Evolutionary conservation across 108 stramenopile species (phyloP).

Genomic region (Cyclotella cryptica): DNA sequence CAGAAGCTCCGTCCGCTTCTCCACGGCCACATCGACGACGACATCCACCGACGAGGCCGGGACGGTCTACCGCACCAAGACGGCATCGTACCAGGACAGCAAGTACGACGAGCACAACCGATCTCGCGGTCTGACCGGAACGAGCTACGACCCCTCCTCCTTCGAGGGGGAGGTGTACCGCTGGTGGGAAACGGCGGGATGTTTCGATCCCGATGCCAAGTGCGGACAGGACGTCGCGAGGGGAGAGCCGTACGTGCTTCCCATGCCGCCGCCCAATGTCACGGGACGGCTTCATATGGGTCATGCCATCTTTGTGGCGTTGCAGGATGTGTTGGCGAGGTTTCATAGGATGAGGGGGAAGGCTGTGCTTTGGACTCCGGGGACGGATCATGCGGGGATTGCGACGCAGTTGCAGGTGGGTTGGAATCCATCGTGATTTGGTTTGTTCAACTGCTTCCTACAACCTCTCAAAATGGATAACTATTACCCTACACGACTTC

Average conservation of each 20-base stretch:
- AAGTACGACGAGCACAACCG: conserved; percentile 26
- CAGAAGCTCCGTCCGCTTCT: neutral
- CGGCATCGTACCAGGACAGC: conserved; percentile 5
- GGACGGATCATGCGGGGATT: conserved; percentile 99
- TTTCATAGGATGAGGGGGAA: conserved; percentile 98
- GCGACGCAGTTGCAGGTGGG: conserved; percentile 95
- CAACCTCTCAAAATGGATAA: neutral
- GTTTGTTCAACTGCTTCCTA: neutral
- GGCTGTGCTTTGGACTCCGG: conserved; percentile 95
- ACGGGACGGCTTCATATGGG: conserved; percentile 99
- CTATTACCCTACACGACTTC: too few species aligned
- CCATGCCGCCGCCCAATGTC: conserved; percentile 99
- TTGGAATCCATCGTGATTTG: neutral
- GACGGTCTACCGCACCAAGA: conserved; percentile 18
- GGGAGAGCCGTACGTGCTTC: conserved; percentile 80
- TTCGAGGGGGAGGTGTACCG: conserved; percentile 80
- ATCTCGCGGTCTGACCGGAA: conserved; percentile 8
- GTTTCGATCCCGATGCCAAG: conserved; percentile 88
- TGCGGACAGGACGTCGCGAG: conserved; percentile 3
- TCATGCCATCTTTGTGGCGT: conserved; percentile 98
- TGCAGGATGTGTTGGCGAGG: conserved; percentile 97
- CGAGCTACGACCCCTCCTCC: conserved; percentile 68
- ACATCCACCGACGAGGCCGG: neutral
- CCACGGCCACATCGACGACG: conserved; percentile 1
- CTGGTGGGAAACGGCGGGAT: conserved; percentile 89